These are phyloP conservation scores for Dothiorella sarmentorum DNA, from an alignment of 2,329 filamentous ascomycete genomes.

Conservation along the genomic window DNA sequence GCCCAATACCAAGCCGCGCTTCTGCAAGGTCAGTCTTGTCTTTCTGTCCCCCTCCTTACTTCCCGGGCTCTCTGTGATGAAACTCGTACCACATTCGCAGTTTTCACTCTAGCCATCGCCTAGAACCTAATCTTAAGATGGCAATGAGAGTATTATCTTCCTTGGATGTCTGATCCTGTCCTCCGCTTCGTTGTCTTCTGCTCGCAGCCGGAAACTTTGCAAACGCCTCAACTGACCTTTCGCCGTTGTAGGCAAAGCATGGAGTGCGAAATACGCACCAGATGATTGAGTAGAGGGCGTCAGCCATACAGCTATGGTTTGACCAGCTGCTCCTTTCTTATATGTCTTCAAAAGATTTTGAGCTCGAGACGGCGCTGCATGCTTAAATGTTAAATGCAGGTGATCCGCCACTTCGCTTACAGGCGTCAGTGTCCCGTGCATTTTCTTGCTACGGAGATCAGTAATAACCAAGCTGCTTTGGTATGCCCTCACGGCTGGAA, in stretches of 20 bases:
- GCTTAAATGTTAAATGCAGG: too few relatives aligned
- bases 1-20: background rate
- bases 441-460: background rate
- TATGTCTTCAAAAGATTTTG: background rate
- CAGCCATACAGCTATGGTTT: too few relatives aligned
- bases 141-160: conserved; percentile 38
- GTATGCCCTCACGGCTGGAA: too few relatives aligned
- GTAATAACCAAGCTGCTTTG: too few relatives aligned
- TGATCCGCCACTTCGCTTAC: background rate
- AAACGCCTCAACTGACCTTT: background rate
- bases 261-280: too few relatives aligned
- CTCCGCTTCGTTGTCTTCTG: background rate
- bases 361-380: background rate
- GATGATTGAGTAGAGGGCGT: too few relatives aligned
- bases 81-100: conserved; percentile 21
- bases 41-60: background rate
- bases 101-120: conserved; percentile 32
- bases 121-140: conserved; percentile 36
- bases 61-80: conserved; percentile 16
- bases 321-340: too few relatives aligned
- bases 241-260: too few relatives aligned
- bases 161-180: conserved; percentile 37
- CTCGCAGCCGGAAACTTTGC: background rate
- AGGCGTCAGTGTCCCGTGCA: background rate
- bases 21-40: background rate